phyloP scores from a whole-genome alignment of 345 rosid genomes.

The Citrus sinensis region DVS_A1.0 CM039165.1:36010501-36011000 shows the following conservation, averaged over 20 bases:
- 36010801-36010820: background rate
- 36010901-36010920: background rate
- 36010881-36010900: background rate
- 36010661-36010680: background rate
- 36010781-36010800: background rate
- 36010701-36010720: too few relatives aligned
- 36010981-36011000: too few relatives aligned
- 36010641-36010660: background rate
- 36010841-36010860: background rate
- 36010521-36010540: background rate
- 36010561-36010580: background rate
- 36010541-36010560: background rate
- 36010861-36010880: background rate
- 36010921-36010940: too few relatives aligned
- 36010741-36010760: constrained; percentile 15
- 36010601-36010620: background rate
- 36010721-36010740: background rate
- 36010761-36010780: background rate
- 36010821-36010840: background rate
- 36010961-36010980: too few relatives aligned
- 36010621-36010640: background rate
- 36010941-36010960: too few relatives aligned
- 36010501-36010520: background rate
- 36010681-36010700: background rate
- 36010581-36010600: background rate